Evolutionary conservation across 108 stramenopile species (phyloP).

Genomic region (Cyclotella kingstonii): DNA sequence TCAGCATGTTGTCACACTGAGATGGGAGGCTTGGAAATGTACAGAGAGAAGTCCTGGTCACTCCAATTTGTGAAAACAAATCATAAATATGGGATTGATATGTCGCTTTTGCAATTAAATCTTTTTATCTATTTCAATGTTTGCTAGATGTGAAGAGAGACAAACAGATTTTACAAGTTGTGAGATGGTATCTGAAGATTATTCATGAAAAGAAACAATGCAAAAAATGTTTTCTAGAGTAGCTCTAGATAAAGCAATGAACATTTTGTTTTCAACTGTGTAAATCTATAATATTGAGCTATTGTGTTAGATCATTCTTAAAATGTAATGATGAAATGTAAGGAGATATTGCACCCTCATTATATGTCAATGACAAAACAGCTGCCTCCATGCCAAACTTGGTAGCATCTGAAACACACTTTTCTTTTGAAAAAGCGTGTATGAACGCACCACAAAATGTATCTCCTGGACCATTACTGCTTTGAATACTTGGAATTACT

Average conservation of each 20-base stretch:
- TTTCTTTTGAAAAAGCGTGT: slow-evolving; percentile 50
- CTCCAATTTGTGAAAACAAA: too few relatives aligned
- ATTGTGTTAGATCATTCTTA: not conserved
- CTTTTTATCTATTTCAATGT: too few relatives aligned
- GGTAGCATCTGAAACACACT: slow-evolving; percentile 33
- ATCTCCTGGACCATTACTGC: slow-evolving; percentile 71
- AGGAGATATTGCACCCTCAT: slow-evolving; percentile 53
- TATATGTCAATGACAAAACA: slow-evolving; percentile 43
- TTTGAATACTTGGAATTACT: slow-evolving; percentile 20
- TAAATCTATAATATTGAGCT: not conserved
- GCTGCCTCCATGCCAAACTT: slow-evolving; percentile 56
- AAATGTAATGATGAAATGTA: slow-evolving; percentile 9
- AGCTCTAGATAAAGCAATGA: not conserved
- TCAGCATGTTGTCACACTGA: too few relatives aligned
- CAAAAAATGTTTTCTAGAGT: not conserved
- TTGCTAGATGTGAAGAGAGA: too few relatives aligned
- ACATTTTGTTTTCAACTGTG: not conserved
- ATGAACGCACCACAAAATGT: slow-evolving; percentile 64
- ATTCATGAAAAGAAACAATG: not conserved
- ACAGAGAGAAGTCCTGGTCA: too few relatives aligned
- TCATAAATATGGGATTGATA: too few relatives aligned
- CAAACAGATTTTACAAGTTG: too few relatives aligned
- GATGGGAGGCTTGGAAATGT: too few relatives aligned
- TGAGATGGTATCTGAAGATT: too few relatives aligned
- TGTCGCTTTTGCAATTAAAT: too few relatives aligned